Base-by-base conservation (phyloP, 2,329 filamentous ascomycete genomes). In the Trichothecium roseum region DNA sequence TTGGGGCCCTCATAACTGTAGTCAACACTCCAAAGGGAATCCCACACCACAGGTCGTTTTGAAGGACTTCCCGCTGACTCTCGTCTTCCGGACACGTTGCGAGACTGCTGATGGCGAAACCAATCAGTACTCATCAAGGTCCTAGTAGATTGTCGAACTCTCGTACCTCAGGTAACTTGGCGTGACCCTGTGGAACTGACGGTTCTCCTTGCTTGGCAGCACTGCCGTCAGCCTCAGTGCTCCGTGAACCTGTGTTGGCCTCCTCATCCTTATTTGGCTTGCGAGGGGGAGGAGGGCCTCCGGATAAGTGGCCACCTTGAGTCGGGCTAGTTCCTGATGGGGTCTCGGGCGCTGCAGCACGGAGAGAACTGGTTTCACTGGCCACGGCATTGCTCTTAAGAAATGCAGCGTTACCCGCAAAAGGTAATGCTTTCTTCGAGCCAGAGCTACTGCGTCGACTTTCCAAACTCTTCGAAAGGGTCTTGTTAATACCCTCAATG, bases 361-460 rank as follows among this genome's bases (percentile, higher is more conserved):
- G 66, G 14, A 77, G 51, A 28, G 72, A 75, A 46, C 74, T 76
- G 4, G 73, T 74, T 55, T 76, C 72, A 48, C 71, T 74, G 17
- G 66, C 68, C 18, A 71, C 49, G 27, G 68, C 68, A 37, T 66
- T 74, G 35, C 66, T 68, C 50, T 68, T 70, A 26, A 63, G 47
- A 35, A 61, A 39, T 9, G 53, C 52, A 12, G 59, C 57, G 9
- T 57, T 57, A 4, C 63, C 55, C 27, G 63, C 60, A 43, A 75
- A 68, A 2, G 73, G 74, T 8, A 78, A 56, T 26, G 82, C 81
- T 54, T 86, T 88, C 59, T 83, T 88, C 39, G 84, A 93, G 36
- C 74, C 81, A 12, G 82, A 84, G 57, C 88, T 95, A 54, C 85
- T 94, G 30, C 89, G 81, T 35, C 89, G 78, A 58, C 84, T 94